phyloP scores from a whole-genome alignment of 495 filamentous ascomycete genomes.

The Emericellopsis terricola region DNA sequence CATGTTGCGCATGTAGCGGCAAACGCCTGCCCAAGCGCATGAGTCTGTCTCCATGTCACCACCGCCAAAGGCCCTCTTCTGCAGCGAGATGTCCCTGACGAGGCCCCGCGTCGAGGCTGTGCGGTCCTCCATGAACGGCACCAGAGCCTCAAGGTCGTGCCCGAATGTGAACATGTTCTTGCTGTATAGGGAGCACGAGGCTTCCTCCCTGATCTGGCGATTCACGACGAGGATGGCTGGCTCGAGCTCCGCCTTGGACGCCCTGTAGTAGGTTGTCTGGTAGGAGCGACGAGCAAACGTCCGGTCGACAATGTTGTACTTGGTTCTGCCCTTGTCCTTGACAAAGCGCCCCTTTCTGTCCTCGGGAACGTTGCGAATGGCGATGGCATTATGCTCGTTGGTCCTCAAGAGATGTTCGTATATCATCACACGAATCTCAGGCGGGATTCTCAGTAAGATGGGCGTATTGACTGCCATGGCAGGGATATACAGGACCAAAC shows the following conservation, averaged over 20 bases:
- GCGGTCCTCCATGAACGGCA: too few species aligned
- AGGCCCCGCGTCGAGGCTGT: too few species aligned
- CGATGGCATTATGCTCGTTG: conserved; percentile 9
- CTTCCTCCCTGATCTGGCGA: conserved; percentile 28
- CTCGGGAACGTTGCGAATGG: conserved; percentile 9
- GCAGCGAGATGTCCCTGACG: too few species aligned
- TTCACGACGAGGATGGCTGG: conserved; percentile 25
- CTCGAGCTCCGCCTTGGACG: conserved; percentile 14
- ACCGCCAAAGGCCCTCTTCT: too few species aligned
- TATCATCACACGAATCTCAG: conserved; percentile 37
- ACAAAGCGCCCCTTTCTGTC: conserved; percentile 7
- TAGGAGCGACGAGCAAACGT: too few species aligned
- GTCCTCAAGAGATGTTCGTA: conserved; percentile 33
- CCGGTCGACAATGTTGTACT: too few species aligned
- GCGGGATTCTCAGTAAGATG: conserved; percentile 17
- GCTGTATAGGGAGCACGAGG: conserved; percentile 27
- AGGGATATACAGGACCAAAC: not conserved
- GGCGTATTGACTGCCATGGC: not conserved
- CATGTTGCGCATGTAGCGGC: too few species aligned
- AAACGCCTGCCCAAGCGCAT: too few species aligned
- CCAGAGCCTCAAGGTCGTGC: conserved; percentile 30
- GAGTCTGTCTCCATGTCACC: too few species aligned
- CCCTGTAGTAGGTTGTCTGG: conserved; percentile 31
- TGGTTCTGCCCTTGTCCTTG: too few species aligned
- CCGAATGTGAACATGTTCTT: conserved; percentile 33